Conservation (phyloP, 306 rosid genomes). For the Adenanthera pavonina region DNA sequence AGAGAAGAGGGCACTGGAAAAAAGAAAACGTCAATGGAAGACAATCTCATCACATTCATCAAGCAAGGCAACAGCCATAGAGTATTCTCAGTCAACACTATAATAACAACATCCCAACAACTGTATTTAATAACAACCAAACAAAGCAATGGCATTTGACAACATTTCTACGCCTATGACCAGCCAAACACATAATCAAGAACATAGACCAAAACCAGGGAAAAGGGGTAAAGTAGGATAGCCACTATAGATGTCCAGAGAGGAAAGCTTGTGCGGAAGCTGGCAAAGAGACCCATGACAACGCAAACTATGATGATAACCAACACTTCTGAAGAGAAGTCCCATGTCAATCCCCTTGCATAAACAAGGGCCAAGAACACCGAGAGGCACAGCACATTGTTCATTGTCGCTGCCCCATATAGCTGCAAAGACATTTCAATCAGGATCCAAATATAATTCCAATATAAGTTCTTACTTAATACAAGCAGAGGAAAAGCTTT, state of each 20-base stretch:
- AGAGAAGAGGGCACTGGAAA: neutral
- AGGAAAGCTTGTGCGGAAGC: conserved; percentile 86
- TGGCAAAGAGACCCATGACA: conserved; percentile 74
- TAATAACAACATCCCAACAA: conserved; percentile 20
- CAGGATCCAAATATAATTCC: neutral
- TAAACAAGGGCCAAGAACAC: conserved; percentile 93
- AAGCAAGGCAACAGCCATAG: neutral
- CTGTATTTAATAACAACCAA: neutral
- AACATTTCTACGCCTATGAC: conserved; percentile 55
- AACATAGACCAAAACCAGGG: conserved; percentile 82
- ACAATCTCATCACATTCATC: neutral
- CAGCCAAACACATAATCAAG: conserved; percentile 88
- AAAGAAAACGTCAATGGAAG: conserved; percentile 14
- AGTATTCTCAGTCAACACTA: neutral
- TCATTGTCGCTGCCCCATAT: conserved; percentile 93
- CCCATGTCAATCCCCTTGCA: conserved; percentile 79
- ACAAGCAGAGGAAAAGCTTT: neutral
- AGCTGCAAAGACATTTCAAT: conserved; percentile 57
- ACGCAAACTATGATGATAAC: conserved; percentile 79
- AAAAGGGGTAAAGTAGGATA: conserved; percentile 83
- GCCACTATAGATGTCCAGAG: conserved; percentile 87
- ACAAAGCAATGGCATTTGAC: neutral
- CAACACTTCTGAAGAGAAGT: conserved; percentile 88
- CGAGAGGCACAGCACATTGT: conserved; percentile 86
- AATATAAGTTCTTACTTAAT: neutral